phyloP scores from a whole-genome alignment of 202 grass and related monocot species.

The Setaria italica region DNA sequence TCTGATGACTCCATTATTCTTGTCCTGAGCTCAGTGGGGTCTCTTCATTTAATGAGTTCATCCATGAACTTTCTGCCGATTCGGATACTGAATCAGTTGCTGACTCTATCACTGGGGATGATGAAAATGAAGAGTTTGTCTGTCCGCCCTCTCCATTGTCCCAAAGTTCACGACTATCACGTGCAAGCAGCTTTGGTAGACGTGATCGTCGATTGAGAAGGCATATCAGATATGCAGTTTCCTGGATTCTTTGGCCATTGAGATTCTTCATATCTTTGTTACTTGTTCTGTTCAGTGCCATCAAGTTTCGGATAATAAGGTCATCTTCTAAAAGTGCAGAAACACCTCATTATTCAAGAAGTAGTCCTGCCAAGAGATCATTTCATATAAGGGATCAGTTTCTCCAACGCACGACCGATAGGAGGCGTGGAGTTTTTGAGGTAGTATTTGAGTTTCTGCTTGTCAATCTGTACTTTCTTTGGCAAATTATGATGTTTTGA shows the following conservation, averaged over 20 bases:
- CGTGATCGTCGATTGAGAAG: slow-evolving; percentile 69
- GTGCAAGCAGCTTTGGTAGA: slow-evolving; percentile 70
- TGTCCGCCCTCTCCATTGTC: slow-evolving; percentile 77
- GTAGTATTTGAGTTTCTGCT: slow-evolving; percentile 46
- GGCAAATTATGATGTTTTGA: slow-evolving; percentile 19
- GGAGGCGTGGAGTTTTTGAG: slow-evolving; percentile 93
- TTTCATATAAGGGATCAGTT: slow-evolving; percentile 78
- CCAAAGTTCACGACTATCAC: slow-evolving; percentile 78
- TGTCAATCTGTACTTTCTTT: slow-evolving; percentile 14
- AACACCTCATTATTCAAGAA: slow-evolving; percentile 47
- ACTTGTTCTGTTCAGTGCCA: slow-evolving; percentile 60
- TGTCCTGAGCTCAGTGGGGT: slow-evolving; percentile 63
- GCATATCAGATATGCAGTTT: slow-evolving; percentile 67
- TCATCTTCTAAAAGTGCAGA: slow-evolving; percentile 48
- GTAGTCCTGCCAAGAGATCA: slow-evolving; percentile 50
- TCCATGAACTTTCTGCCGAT: slow-evolving; percentile 89
- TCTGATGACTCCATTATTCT: slow-evolving; percentile 25
- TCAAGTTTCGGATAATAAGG: slow-evolving; percentile 54
- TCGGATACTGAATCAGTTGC: slow-evolving; percentile 62
- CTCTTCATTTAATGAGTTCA: slow-evolving; percentile 95
- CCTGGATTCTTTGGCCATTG: slow-evolving; percentile 89
- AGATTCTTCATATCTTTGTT: slow-evolving; percentile 64
- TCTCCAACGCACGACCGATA: slow-evolving; percentile 73
- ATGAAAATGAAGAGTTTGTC: slow-evolving; percentile 73
- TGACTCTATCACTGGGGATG: slow-evolving; percentile 73